A percentile compares a stretch with the other conserved stretches of the same genome.
These are phyloP conservation scores for Boletus rubroflammeus DNA, from an alignment of 768 basidiomycete species.

Conservation along the genomic window DNA sequence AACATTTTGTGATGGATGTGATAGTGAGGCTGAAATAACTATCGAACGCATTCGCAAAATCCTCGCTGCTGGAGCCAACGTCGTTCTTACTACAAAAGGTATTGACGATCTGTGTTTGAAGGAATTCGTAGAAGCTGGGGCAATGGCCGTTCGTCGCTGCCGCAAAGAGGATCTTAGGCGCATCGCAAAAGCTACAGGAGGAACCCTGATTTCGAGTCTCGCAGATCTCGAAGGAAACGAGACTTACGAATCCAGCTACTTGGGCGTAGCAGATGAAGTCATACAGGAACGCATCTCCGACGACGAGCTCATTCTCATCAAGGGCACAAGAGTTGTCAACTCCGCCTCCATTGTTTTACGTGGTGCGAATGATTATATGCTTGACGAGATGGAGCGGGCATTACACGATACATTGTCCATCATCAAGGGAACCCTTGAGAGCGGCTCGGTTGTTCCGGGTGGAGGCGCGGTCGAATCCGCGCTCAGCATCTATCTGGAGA, in stretches of 20 bases:
- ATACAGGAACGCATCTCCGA: conserved; percentile 97
- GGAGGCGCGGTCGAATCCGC: conserved; percentile 98
- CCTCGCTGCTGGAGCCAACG: conserved; percentile 92
- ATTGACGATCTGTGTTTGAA: conserved; percentile 98
- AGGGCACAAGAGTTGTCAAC: conserved; percentile 95
- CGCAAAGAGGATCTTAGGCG: conserved; percentile 96
- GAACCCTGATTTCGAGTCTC: conserved; percentile 85
- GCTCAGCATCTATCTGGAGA: conserved; percentile 95
- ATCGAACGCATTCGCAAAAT: conserved; percentile 95
- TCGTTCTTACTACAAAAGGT: conserved; percentile 95
- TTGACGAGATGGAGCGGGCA: conserved; percentile 99
- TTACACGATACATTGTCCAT: conserved; percentile 92
- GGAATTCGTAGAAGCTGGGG: conserved; percentile 98
- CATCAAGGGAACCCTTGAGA: conserved; percentile 96
- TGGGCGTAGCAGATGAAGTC: conserved; percentile 95
- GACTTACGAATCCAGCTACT: conserved; percentile 86
- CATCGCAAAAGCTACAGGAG: conserved; percentile 96
- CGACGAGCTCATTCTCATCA: conserved; percentile 95
- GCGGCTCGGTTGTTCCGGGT: conserved; percentile 92
- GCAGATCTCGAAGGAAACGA: conserved; percentile 98
- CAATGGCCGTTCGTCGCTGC: conserved; percentile 97
- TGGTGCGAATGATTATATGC: conserved; percentile 98
- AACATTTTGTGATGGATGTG: conserved; percentile 8
- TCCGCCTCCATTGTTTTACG: conserved; percentile 90
- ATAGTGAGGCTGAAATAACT: conserved; percentile 92